phyloP scores from a whole-genome alignment of 75 land plant species.

The Gnetum montanum region DNA sequence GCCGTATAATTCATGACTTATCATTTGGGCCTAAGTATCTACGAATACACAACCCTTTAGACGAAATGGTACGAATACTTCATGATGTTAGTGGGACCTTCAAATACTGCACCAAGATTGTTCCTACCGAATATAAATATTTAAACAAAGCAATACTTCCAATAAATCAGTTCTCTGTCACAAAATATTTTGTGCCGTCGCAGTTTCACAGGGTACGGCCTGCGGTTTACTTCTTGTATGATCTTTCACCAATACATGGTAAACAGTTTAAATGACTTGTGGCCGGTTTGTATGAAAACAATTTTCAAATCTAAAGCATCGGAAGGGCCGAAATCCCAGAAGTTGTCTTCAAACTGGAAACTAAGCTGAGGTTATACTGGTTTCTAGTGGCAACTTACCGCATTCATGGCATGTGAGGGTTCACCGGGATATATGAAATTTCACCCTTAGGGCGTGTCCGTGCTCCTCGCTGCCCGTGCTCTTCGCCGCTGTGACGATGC shows the following conservation, averaged over 20 bases:
- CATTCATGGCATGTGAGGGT: too few species aligned
- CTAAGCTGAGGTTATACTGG: too few species aligned
- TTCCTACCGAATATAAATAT: constrained; percentile 92
- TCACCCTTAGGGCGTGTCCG: too few species aligned
- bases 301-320: too few species aligned
- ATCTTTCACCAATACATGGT: constrained; percentile 96
- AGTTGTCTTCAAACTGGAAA: too few species aligned
- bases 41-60: constrained; percentile 95
- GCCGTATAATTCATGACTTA: constrained; percentile 89
- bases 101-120: constrained; percentile 98
- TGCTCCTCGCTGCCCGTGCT: too few species aligned
- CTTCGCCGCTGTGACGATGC: too few species aligned
- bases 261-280: too few species aligned
- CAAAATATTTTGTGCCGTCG: constrained; percentile 74
- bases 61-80: constrained; percentile 73
- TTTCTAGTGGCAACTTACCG: too few species aligned
- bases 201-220: constrained; percentile 67
- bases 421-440: too few species aligned
- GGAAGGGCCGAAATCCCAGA: too few species aligned
- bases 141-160: constrained; percentile 69
- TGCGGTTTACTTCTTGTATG: constrained; percentile 99
- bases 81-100: constrained; percentile 90
- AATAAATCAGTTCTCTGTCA: constrained; percentile 96
- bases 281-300: too few species aligned
- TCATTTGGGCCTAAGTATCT: constrained; percentile 98